phyloP scores from a whole-genome alignment of 225 moss, liverwort and hornwort genomes.

The Bryum argenteum region DNA sequence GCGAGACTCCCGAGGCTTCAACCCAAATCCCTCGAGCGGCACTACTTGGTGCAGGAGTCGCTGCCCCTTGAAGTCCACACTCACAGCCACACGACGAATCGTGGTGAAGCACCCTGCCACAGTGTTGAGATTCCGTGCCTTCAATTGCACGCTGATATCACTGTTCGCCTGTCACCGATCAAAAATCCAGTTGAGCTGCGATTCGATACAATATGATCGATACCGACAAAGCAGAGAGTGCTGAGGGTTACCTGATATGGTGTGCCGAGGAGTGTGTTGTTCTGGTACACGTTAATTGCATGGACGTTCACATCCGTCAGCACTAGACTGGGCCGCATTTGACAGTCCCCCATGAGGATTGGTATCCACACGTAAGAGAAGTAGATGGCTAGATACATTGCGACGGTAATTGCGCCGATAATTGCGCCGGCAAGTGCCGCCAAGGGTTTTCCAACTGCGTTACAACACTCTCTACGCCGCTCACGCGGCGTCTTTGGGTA shows the following conservation, averaged over 20 bases:
- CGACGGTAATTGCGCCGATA: too few species aligned
- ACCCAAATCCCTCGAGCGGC: not conserved
- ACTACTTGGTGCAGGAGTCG: not conserved
- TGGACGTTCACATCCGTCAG: constrained; percentile 11
- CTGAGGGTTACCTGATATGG: not conserved
- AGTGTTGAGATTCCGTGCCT: not conserved
- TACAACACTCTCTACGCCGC: not conserved
- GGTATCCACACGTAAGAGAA: too few species aligned
- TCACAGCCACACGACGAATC: not conserved
- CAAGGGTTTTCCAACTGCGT: too few species aligned
- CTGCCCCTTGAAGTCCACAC: not conserved
- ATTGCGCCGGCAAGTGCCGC: too few species aligned
- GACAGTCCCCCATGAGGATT: not conserved
- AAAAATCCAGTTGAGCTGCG: too few species aligned
- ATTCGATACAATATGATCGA: too few species aligned
- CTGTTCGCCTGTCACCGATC: constrained; percentile 6
- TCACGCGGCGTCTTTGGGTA: not conserved
- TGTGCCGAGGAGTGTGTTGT: not conserved
- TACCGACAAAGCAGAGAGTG: too few species aligned
- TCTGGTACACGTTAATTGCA: constrained; percentile 1
- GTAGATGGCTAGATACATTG: too few species aligned
- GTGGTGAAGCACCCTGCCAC: not conserved
- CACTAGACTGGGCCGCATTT: not conserved
- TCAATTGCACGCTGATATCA: not conserved
- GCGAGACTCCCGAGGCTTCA: not conserved